These are phyloP conservation scores for Lathyrus sativus DNA, from an alignment of 306 rosid species.

Conservation along the genomic window DNA sequence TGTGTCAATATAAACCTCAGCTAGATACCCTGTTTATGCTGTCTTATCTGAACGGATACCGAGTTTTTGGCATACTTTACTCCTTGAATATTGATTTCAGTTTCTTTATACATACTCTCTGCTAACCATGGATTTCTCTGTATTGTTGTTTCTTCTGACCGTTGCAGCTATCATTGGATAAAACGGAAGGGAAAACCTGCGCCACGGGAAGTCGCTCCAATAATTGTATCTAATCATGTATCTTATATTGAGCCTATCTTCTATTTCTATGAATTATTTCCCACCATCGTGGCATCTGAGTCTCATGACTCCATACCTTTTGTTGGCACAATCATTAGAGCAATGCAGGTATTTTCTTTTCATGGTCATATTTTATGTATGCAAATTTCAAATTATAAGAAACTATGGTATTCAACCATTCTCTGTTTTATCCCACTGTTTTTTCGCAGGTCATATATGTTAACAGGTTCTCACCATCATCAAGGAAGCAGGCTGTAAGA, in stretches of 20 bases:
- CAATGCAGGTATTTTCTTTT: conserved; percentile 84
- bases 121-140: conserved; percentile 8
- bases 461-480: conserved; percentile 72
- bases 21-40: conserved; percentile 19
- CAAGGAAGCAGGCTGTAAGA: conserved; percentile 75
- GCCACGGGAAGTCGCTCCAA: conserved; percentile 83
- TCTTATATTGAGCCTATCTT: conserved; percentile 94
- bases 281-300: conserved; percentile 94
- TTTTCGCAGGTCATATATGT: conserved; percentile 85
- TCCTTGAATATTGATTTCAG: conserved; percentile 3
- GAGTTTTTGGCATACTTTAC: conserved; percentile 19
- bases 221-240: conserved; percentile 90
- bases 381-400: conserved; percentile 6
- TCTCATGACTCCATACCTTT: conserved; percentile 92
- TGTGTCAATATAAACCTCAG: not conserved
- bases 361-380: conserved; percentile 29
- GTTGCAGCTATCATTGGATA: conserved; percentile 96
- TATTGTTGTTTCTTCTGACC: conserved; percentile 18
- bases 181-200: conserved; percentile 90
- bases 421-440: conserved; percentile 18
- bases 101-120: not conserved
- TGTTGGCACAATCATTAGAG: conserved; percentile 96
- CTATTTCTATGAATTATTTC: conserved; percentile 86
- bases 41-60: too few species aligned
- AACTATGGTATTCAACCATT: conserved; percentile 13